phyloP scores from a whole-genome alignment of 345 rosid species.

The rapeseed (Brassica napus) region DNA sequence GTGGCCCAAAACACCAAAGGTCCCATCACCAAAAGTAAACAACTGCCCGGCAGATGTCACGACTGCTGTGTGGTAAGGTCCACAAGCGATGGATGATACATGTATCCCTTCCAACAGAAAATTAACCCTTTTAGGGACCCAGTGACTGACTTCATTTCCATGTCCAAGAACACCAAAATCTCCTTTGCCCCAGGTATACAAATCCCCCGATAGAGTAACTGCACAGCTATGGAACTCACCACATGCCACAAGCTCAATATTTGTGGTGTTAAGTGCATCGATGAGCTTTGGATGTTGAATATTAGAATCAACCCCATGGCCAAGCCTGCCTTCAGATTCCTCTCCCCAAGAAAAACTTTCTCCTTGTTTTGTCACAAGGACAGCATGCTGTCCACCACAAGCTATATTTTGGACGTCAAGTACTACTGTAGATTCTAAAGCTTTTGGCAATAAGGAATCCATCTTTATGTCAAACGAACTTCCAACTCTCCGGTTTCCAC shows the following conservation, averaged over 20 bases:
- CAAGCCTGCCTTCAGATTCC: constrained; percentile 66
- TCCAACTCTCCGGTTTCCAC: constrained; percentile 40
- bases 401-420: constrained; percentile 54
- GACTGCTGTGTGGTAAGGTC: constrained; percentile 79
- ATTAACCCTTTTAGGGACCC: constrained; percentile 58
- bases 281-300: constrained; percentile 60
- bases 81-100: constrained; percentile 68
- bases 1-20: constrained; percentile 79
- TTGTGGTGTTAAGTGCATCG: constrained; percentile 51
- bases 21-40: constrained; percentile 83
- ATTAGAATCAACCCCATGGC: constrained; percentile 67
- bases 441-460: constrained; percentile 53
- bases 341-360: constrained; percentile 63
- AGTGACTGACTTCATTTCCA: constrained; percentile 57
- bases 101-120: constrained; percentile 63
- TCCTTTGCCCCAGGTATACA: constrained; percentile 73
- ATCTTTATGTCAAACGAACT: constrained; percentile 36
- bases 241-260: constrained; percentile 63
- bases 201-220: constrained; percentile 63
- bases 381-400: constrained; percentile 60
- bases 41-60: constrained; percentile 66
- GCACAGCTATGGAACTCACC: constrained; percentile 77
- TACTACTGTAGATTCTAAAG: constrained; percentile 49
- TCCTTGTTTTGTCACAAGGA: constrained; percentile 54
- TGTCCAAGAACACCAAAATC: constrained; percentile 63